phyloP scores from a whole-genome alignment of 2,329 filamentous ascomycete species.

The Aureobasidium sp. region DNA sequence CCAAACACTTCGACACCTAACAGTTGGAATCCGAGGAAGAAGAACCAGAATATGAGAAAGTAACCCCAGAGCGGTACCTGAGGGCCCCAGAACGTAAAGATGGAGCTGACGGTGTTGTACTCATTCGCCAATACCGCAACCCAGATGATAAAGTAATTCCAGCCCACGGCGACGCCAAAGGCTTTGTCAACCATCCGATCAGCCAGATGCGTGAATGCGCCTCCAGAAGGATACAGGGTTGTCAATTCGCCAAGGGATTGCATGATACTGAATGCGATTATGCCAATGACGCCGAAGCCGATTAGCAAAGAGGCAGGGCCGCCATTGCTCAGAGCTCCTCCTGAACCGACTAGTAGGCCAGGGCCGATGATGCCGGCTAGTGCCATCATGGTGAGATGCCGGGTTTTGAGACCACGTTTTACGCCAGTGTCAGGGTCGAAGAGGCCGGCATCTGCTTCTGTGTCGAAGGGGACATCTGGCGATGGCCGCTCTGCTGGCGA shows the following conservation, averaged over 20 bases:
- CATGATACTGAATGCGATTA: conserved; percentile 62
- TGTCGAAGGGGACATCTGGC: background rate
- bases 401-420: conserved; percentile 61
- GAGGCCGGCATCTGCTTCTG: conserved; percentile 15
- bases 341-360: conserved; percentile 64
- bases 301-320: conserved; percentile 67
- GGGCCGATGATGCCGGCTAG: conserved; percentile 55
- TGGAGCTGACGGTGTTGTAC: conserved; percentile 62
- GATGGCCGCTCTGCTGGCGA: background rate
- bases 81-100: conserved; percentile 60
- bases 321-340: conserved; percentile 60
- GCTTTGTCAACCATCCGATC: conserved; percentile 66
- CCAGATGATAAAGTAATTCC: conserved; percentile 68
- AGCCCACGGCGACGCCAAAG: conserved; percentile 61
- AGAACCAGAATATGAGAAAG: conserved; percentile 37
- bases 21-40: conserved; percentile 34
- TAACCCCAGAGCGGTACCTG: conserved; percentile 36
- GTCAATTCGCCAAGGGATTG: conserved; percentile 69
- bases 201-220: conserved; percentile 63
- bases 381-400: conserved; percentile 55
- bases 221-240: conserved; percentile 63
- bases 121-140: conserved; percentile 60
- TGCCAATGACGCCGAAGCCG: conserved; percentile 64
- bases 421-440: conserved; percentile 58
- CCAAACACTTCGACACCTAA: conserved; percentile 37